Evolutionary conservation across 352 stramenopile species (phyloP).

Genomic region (Thalassiosira pacifica): DNA sequence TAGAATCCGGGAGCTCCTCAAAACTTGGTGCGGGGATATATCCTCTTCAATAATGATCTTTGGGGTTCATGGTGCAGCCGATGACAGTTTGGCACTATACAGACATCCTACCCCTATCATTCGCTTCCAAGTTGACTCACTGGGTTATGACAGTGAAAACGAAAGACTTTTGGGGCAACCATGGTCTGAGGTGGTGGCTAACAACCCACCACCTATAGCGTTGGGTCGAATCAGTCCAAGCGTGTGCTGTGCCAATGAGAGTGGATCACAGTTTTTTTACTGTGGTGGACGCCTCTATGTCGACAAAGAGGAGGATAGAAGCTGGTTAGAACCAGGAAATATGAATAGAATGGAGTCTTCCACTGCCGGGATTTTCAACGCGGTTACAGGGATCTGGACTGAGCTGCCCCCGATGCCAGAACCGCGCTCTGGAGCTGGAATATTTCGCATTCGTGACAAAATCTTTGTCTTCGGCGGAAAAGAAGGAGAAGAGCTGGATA

Average conservation of each 20-base stretch:
- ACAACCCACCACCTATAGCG: not conserved
- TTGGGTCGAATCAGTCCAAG: not conserved
- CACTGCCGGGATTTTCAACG: not conserved
- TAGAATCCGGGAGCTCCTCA: not conserved
- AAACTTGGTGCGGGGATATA: not conserved
- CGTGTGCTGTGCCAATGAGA: not conserved
- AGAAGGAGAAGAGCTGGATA: not conserved
- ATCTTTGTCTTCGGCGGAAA: not conserved
- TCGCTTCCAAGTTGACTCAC: not conserved
- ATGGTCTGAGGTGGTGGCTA: not conserved
- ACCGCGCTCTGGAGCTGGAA: not conserved
- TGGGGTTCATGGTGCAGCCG: not conserved
- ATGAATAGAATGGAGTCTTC: not conserved
- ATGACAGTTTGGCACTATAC: not conserved
- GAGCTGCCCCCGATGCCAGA: not conserved
- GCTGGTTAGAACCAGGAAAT: not conserved
- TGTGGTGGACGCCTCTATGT: not conserved
- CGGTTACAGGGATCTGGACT: not conserved
- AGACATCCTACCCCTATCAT: not conserved
- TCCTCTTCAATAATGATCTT: not conserved
- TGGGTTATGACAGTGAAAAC: not conserved
- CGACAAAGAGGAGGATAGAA: not conserved
- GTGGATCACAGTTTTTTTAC: slow-evolving; percentile 4
- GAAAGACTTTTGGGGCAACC: not conserved
- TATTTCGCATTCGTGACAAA: not conserved